Evolutionary conservation across 352 stramenopile species (phyloP).

Genomic region (Globisporangium orthogonon): DNA sequence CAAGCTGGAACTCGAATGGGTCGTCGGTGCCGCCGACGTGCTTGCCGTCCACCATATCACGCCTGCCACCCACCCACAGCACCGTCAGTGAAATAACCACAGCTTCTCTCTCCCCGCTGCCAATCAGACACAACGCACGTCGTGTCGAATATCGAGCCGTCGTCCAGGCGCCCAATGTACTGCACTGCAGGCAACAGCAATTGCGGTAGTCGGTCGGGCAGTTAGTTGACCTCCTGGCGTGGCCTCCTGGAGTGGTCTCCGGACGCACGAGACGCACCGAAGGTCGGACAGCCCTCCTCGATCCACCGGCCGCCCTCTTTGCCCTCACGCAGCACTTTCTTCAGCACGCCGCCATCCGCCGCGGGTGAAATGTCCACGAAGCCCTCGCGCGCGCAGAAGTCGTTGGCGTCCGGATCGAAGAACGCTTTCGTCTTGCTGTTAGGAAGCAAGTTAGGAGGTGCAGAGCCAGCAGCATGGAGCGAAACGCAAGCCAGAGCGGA

Average conservation of each 20-base stretch:
- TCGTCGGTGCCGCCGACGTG: conserved; percentile 80
- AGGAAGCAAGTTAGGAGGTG: neutral
- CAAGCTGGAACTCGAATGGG: conserved; percentile 80
- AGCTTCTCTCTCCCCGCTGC: neutral
- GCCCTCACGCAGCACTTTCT: conserved; percentile 74
- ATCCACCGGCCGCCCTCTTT: conserved; percentile 35
- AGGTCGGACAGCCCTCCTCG: conserved; percentile 80
- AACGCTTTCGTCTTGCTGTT: conserved; percentile 41
- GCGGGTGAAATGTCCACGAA: conserved; percentile 79
- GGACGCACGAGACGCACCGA: conserved; percentile 23
- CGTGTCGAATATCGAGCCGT: conserved; percentile 86
- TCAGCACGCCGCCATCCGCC: conserved; percentile 70
- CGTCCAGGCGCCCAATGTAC: conserved; percentile 74
- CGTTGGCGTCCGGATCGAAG: conserved; percentile 67
- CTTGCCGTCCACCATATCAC: conserved; percentile 76
- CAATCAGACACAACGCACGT: conserved; percentile 29
- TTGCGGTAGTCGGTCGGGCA: neutral
- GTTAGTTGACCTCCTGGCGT: no score
- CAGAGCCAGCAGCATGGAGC: neutral
- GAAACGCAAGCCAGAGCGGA: neutral
- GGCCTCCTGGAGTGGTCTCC: no score
- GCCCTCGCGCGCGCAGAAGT: conserved; percentile 60
- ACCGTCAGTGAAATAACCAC: neutral
- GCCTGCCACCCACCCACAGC: conserved; percentile 20
- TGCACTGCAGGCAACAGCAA: conserved; percentile 39